Conservation (phyloP, 768 basidiomycete genomes). For the Lentinula sp. region DNA sequence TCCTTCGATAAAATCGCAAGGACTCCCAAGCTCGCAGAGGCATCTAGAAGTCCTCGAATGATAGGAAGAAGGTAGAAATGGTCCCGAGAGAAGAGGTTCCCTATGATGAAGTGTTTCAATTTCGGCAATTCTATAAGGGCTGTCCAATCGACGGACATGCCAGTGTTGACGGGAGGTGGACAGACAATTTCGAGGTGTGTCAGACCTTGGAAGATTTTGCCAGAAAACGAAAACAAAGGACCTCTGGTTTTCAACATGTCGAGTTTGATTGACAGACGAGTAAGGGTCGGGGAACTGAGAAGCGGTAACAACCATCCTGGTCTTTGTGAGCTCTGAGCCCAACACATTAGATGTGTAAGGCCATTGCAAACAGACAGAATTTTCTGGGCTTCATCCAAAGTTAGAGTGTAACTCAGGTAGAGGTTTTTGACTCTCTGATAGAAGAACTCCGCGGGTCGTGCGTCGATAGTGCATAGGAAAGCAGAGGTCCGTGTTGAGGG, state of each 20-base stretch:
- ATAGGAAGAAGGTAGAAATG: constrained; percentile 14
- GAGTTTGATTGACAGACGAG: constrained; percentile 17
- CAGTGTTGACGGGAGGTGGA: constrained; percentile 10
- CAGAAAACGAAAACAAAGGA: constrained; percentile 1
- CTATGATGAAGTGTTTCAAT: constrained; percentile 26
- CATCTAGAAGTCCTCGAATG: constrained; percentile 14
- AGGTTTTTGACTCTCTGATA: constrained; percentile 20
- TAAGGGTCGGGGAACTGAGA: not conserved
- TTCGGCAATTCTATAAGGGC: constrained; percentile 18
- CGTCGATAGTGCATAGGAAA: constrained; percentile 23
- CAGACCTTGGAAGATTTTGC: constrained; percentile 16
- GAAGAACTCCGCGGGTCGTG: constrained; percentile 22
- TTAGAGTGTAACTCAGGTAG: constrained; percentile 18
- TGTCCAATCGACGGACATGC: constrained; percentile 19
- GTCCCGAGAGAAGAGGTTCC: constrained; percentile 14
- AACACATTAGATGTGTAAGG: constrained; percentile 19
- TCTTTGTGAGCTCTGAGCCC: constrained; percentile 14
- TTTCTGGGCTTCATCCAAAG: constrained; percentile 12
- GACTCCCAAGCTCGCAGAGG: constrained; percentile 14
- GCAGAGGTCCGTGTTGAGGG: constrained; percentile 12
- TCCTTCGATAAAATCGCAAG: constrained; percentile 21
- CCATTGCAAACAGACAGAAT: constrained; percentile 21
- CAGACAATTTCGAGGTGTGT: constrained; percentile 25
- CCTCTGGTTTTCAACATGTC: not conserved
- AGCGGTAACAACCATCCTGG: constrained; percentile 3